Base-by-base conservation (phyloP, 139 green algal genomes). In the Chlamydomonas incerta region DNA sequence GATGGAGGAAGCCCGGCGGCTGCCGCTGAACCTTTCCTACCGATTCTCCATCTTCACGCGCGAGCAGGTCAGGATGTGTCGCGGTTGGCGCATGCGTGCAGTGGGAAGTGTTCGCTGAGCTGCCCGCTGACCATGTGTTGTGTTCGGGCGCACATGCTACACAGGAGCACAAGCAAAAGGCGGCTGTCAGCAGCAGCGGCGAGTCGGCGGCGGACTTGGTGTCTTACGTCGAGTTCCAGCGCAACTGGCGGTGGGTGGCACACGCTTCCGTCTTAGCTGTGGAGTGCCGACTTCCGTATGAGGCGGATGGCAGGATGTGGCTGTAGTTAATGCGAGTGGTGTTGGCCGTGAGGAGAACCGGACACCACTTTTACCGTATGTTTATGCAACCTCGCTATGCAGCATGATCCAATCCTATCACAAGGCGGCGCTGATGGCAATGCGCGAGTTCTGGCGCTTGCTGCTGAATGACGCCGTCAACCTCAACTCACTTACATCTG, bases 201-300 rank as follows among this genome's bases (percentile, higher is more conserved):
- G 88, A 91, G 31, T 66, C 37, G 24, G 87, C 77, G 35, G 79
- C 75, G 13, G 91, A 94, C 81, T 76, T 94, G 65, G 91, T 94
- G 62, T 88, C 87, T 29, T 94, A 94, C 65, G 88, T 94, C 26
- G 91, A 91, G 72, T 92, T 94, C 71, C 87, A 92, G 71, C 90
- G 90, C 77, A 93, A 92, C 86, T 89, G 88, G 71, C 74, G 70
- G 77, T 84, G n/a, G n/a, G n/a, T n/a, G n/a, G n/a, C n/a, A n/a
- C n/a, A n/a, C n/a, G n/a, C n/a, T n/a, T n/a, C n/a, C n/a, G n/a
- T n/a, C n/a, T n/a, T n/a, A n/a, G n/a, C n/a, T n/a, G n/a, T n/a
- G n/a, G n/a, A n/a, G n/a, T n/a, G n/a, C n/a, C n/a, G n/a, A n/a
- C n/a, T n/a, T n/a, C n/a, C n/a, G n/a, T n/a, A n/a, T n/a, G n/a